phyloP scores from a whole-genome alignment of 352 stramenopile genomes.

The Phytophthora pistaciae region DNA sequence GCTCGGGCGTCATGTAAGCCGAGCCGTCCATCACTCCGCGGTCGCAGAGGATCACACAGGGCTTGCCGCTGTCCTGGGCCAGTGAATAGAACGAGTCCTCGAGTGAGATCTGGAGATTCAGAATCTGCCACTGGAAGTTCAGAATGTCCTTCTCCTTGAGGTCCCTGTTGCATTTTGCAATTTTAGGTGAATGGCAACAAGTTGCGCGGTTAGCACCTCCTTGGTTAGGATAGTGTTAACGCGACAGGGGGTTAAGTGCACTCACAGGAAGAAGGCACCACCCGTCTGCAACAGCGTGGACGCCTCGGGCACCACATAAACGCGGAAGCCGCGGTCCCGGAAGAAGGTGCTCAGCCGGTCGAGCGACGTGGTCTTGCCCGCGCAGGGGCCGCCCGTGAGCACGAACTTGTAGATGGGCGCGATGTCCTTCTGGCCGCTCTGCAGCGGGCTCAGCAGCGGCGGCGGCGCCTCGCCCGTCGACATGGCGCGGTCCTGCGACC shows the following conservation, averaged over 20 bases:
- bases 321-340: slow-evolving; percentile 93
- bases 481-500: slow-evolving; percentile 62
- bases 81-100: slow-evolving; percentile 89
- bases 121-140: slow-evolving; percentile 91
- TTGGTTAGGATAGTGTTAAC: slow-evolving; percentile 14
- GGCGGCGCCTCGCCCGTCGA: slow-evolving; percentile 47
- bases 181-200: slow-evolving; percentile 19
- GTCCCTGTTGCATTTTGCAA: slow-evolving; percentile 43
- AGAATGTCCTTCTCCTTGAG: slow-evolving; percentile 84
- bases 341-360: slow-evolving; percentile 93
- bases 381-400: slow-evolving; percentile 95
- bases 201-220: neutral
- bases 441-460: slow-evolving; percentile 74
- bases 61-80: slow-evolving; percentile 81
- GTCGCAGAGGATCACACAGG: slow-evolving; percentile 96
- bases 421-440: slow-evolving; percentile 73
- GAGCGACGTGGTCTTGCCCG: slow-evolving; percentile 96
- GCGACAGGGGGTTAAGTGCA: slow-evolving; percentile 19
- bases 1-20: slow-evolving; percentile 93
- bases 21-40: slow-evolving; percentile 96
- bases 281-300: slow-evolving; percentile 96
- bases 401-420: slow-evolving; percentile 94
- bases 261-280: slow-evolving; percentile 89
- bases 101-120: slow-evolving; percentile 86
- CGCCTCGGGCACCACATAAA: slow-evolving; percentile 96